A percentile compares a stretch with the other conserved stretches of the same genome.
These are phyloP conservation scores for Posidonia australis DNA, from an alignment of 106 monocot species.

Conservation along the genomic window DNA sequence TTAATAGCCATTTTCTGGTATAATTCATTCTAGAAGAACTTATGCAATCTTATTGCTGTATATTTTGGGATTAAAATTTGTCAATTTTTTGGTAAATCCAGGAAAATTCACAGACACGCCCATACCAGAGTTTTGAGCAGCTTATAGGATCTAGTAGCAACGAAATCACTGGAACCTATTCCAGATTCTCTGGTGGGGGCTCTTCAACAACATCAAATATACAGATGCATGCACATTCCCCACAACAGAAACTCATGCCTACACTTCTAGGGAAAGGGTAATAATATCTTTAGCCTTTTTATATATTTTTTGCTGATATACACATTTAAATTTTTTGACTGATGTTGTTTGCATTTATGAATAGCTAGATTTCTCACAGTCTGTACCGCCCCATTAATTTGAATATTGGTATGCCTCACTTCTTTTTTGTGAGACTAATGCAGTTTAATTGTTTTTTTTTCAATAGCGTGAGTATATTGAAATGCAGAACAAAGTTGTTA, in stretches of 20 bases:
- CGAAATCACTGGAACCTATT: conserved; percentile 27
- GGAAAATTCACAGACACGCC: conserved; percentile 14
- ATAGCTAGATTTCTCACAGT: too few species aligned
- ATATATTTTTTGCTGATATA: not conserved
- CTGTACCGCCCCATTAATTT: too few species aligned
- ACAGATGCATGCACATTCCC: conserved; percentile 17
- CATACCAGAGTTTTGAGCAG: conserved; percentile 28
- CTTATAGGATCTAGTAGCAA: conserved; percentile 24
- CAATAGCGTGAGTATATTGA: too few species aligned
- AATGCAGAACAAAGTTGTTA: too few species aligned
- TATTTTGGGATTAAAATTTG: not conserved
- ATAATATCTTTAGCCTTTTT: not conserved
- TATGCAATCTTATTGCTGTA: not conserved
- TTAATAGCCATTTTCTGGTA: conserved; percentile 32
- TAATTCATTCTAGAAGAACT: not conserved
- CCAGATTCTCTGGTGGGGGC: conserved; percentile 29
- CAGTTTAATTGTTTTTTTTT: too few species aligned
- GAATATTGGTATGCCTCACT: too few species aligned
- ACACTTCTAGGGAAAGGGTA: conserved; percentile 65
- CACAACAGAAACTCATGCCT: conserved; percentile 25
- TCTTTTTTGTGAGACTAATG: too few species aligned
- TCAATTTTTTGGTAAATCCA: conserved; percentile 1
- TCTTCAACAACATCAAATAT: conserved; percentile 8
- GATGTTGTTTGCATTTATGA: too few species aligned
- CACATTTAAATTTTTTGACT: not conserved